Evolutionary conservation across 129 eudicot species (phyloP), one percentile per base, ranked within the genome.

Genomic region (Apium graveolens): DNA sequence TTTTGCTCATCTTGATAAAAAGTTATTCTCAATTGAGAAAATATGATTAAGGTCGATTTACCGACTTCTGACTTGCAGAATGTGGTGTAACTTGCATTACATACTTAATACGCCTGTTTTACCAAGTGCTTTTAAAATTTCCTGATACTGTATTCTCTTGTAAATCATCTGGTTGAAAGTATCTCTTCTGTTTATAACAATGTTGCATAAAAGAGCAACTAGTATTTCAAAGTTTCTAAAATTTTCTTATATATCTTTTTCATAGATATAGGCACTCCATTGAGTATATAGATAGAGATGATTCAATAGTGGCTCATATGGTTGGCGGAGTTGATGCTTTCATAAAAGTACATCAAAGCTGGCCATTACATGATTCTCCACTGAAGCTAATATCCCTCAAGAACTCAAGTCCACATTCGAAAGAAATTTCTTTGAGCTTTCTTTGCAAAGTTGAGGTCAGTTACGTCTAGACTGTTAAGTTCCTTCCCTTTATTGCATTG

Each of bases 391-490:
- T 80, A 42, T 89, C 93, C 41, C 87, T 94, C 51, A 91, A 89
- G 88, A 84, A 84, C 76, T 87, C 97, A 43, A 87, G 76, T 82
- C 93, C 88, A 72, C 68, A 82, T 78, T 87, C 96, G 1, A 83
- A 87, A 81, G 89, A 88, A 87, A 84, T 91, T 70, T 87, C 97
- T 27, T 73, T 90, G 84, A 88, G 91, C 86, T 87, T 91, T 84
- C 92, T 90, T 48, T 88, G 97, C 92, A 88, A 86, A 85, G 92
- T 95, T 79, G 93, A 87, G 96, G 98, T 87, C 78, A 85, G 95
- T 79, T 26, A 45, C 73, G 60, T 70, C 62, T 77, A n/a, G 1
- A 34, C 18, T n/a, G 13, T 65, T 11, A 5, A 65, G 21, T 65
- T 29, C 9, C 71, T 5, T 65, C 0, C 11, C 12, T 31, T 65